Evolutionary conservation across 495 filamentous ascomycete genomes (phyloP).

Genomic region (Hypoxylon crocopeplum): DNA sequence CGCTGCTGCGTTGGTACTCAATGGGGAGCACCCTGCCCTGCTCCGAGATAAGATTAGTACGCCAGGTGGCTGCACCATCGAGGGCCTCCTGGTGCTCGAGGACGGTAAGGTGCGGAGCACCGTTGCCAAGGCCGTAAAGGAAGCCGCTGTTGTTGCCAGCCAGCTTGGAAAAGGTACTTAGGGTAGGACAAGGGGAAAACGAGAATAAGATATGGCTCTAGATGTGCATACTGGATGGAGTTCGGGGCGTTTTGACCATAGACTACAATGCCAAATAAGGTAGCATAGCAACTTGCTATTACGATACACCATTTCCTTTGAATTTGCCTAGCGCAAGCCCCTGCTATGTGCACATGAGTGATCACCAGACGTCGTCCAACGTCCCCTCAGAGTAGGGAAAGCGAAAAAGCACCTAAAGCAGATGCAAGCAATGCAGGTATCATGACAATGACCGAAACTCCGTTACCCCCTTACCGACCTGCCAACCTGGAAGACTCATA

Average conservation of each 20-base stretch:
- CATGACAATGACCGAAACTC: conserved; percentile 29
- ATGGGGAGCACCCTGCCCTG: conserved; percentile 78
- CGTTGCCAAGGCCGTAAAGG: conserved; percentile 74
- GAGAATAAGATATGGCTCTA: not conserved
- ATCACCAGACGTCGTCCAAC: not conserved
- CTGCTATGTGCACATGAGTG: not conserved
- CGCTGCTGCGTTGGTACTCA: conserved; percentile 72
- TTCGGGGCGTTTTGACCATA: conserved; percentile 23
- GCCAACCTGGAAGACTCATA: no score
- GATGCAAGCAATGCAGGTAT: conserved; percentile 32
- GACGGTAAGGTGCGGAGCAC: conserved; percentile 75
- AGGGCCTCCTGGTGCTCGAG: conserved; percentile 76
- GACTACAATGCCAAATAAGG: not conserved
- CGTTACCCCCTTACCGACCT: conserved; percentile 7
- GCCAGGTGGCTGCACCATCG: conserved; percentile 82
- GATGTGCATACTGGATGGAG: conserved; percentile 25
- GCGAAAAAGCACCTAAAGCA: not conserved
- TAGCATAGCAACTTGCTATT: conserved; percentile 1
- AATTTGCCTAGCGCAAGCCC: not conserved
- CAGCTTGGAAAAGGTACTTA: conserved; percentile 68
- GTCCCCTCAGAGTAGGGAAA: not conserved
- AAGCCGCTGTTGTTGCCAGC: conserved; percentile 78
- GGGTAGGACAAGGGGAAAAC: conserved; percentile 50
- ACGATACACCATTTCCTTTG: not conserved
- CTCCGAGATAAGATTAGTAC: conserved; percentile 80